Conservation (phyloP, 2,329 filamentous ascomycete genomes). For the Botrytis deweyae region DNA sequence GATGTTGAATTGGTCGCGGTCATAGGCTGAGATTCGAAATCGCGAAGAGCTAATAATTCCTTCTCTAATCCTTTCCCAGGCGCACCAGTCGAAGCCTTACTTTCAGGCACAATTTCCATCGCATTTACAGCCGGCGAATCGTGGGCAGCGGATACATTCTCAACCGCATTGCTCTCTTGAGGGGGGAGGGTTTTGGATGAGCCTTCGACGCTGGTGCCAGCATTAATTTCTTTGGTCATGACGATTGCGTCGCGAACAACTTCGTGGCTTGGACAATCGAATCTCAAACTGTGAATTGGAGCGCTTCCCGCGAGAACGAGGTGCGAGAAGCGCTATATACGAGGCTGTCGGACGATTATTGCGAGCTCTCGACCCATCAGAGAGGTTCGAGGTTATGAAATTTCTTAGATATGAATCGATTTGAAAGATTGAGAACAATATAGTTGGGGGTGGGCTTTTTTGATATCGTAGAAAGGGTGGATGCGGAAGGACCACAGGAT, state of each 20-base stretch:
- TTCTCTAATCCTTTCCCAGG: conserved; percentile 24
- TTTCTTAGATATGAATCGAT: background rate
- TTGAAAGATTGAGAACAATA: background rate
- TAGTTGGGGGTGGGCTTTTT: background rate
- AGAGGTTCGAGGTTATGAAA: conserved; percentile 11
- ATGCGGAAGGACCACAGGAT: conserved; percentile 10
- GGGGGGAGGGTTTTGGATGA: conserved; percentile 27
- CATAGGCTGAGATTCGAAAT: conserved; percentile 46
- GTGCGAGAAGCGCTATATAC: conserved; percentile 39
- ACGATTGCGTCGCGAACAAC: conserved; percentile 21
- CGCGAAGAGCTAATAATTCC: conserved; percentile 24
- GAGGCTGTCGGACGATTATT: conserved; percentile 37
- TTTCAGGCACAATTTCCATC: conserved; percentile 18
- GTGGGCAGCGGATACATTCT: conserved; percentile 22
- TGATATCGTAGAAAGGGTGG: background rate
- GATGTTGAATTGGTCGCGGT: conserved; percentile 48
- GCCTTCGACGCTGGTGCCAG: conserved; percentile 33
- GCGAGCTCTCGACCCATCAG: conserved; percentile 37
- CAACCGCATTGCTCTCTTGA: conserved; percentile 27
- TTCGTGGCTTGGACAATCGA: conserved; percentile 16
- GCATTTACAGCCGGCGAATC: conserved; percentile 24
- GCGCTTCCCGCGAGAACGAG: conserved; percentile 37
- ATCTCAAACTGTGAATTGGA: conserved; percentile 26
- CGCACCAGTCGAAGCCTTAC: conserved; percentile 20
- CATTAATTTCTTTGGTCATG: conserved; percentile 37